Conservation (phyloP, 2,329 filamentous ascomycete species). For the Penicillium crustosum region DNA sequence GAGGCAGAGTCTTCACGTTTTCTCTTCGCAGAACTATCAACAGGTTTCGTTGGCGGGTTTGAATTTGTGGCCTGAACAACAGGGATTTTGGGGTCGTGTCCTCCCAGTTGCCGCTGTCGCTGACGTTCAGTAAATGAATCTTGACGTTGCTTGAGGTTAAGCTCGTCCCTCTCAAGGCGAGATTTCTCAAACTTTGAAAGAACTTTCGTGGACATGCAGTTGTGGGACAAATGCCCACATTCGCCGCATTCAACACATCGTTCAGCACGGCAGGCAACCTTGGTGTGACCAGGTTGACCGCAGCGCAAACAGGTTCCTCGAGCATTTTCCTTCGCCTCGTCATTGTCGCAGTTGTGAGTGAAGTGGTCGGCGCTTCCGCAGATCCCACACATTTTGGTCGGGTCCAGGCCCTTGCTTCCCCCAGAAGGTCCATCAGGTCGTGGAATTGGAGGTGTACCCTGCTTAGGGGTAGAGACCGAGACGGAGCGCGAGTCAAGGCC, state of each 20-base stretch:
- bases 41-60: constrained; percentile 14
- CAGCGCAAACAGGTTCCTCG: constrained; percentile 47
- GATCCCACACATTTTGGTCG: constrained; percentile 43
- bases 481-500: constrained; percentile 17
- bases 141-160: constrained; percentile 32
- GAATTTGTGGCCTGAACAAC: constrained; percentile 33
- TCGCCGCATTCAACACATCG: constrained; percentile 48
- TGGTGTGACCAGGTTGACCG: constrained; percentile 40
- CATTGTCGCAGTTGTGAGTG: constrained; percentile 48
- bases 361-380: constrained; percentile 49
- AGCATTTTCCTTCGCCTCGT: constrained; percentile 39
- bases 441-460: constrained; percentile 25
- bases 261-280: constrained; percentile 38
- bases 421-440: constrained; percentile 43
- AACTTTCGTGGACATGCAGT: constrained; percentile 35
- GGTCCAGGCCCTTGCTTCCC: constrained; percentile 45
- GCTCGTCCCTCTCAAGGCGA: constrained; percentile 40
- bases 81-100: constrained; percentile 48
- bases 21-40: constrained; percentile 30
- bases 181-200: constrained; percentile 41
- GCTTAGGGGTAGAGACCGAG: constrained; percentile 29
- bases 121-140: constrained; percentile 41
- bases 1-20: constrained; percentile 33
- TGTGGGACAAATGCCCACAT: constrained; percentile 41
- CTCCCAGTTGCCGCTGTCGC: constrained; percentile 44